phyloP scores from a whole-genome alignment of 768 basidiomycete genomes.

The Leucocoprinus birnbaumii region DNA sequence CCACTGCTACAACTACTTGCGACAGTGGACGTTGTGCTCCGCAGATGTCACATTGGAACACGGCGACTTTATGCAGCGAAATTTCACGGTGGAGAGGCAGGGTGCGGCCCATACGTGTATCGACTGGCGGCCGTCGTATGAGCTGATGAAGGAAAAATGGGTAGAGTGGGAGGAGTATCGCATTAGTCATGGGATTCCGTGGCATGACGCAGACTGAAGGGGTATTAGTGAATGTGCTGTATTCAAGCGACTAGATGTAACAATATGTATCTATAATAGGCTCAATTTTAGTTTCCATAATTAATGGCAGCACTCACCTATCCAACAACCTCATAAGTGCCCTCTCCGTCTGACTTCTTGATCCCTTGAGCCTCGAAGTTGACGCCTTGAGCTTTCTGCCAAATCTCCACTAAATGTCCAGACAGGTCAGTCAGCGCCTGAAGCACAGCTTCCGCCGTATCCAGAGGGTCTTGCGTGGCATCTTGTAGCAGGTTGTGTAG shows the following conservation, averaged over 20 bases:
- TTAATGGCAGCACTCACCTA: constrained; percentile 1
- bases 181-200: constrained; percentile 21
- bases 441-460: constrained; percentile 20
- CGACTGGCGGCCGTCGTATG: constrained; percentile 37
- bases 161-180: constrained; percentile 28
- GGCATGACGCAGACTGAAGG: constrained; percentile 19
- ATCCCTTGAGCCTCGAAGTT: not conserved
- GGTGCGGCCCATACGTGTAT: constrained; percentile 39
- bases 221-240: not conserved
- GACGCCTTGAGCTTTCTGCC: constrained; percentile 15
- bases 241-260: not conserved
- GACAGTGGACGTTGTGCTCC: constrained; percentile 41
- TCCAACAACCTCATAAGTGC: constrained; percentile 7
- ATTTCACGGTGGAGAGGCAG: constrained; percentile 30
- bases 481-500: constrained; percentile 24
- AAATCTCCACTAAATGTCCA: constrained; percentile 19
- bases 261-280: not conserved
- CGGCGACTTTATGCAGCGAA: constrained; percentile 32
- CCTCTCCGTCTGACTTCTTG: not conserved
- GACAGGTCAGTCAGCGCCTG: constrained; percentile 21
- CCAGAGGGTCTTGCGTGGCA: constrained; percentile 18
- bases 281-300: not conserved
- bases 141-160: constrained; percentile 31
- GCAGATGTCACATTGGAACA: constrained; percentile 48
- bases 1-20: constrained; percentile 49